Conservation (phyloP, 345 rosid species). For the Eucalyptus marginata region DNA sequence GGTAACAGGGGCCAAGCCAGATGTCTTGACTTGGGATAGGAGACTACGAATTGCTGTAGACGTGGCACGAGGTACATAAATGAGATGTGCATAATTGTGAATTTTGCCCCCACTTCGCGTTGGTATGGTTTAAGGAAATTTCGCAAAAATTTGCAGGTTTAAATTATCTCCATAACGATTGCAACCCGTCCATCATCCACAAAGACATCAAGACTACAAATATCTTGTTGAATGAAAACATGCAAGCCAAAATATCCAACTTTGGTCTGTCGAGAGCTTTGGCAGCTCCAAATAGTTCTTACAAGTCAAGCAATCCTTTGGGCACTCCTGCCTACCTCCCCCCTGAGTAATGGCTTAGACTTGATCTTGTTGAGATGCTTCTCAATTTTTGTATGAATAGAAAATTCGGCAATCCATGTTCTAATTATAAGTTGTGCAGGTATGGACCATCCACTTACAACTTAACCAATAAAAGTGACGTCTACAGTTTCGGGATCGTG, state of each 20-base stretch:
- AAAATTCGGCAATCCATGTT: fast-evolving
- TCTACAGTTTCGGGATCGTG: constrained; percentile 37
- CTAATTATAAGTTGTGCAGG: background rate
- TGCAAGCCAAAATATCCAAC: constrained; percentile 33
- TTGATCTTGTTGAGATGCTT: too few species aligned
- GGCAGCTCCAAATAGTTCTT: constrained; percentile 6
- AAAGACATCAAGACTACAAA: constrained; percentile 32
- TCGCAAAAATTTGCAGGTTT: background rate
- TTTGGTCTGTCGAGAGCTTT: constrained; percentile 27
- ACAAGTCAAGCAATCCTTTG: constrained; percentile 9
- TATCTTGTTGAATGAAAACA: constrained; percentile 23
- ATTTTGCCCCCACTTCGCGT: too few species aligned
- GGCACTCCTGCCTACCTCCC: constrained; percentile 29
- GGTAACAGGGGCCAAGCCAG: too few species aligned
- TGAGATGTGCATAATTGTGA: too few species aligned
- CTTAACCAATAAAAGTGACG: constrained; percentile 27
- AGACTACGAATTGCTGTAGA: constrained; percentile 29
- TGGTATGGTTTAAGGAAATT: background rate
- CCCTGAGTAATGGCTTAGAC: constrained; percentile 6
- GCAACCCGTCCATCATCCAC: fast-evolving
- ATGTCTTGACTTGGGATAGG: background rate
- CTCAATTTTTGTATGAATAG: fast-evolving
- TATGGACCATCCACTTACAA: background rate
- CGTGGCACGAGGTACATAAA: constrained; percentile 13
- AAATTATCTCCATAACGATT: background rate